Conservation (phyloP, 306 rosid genomes). For the Datisca glomerata region DNA sequence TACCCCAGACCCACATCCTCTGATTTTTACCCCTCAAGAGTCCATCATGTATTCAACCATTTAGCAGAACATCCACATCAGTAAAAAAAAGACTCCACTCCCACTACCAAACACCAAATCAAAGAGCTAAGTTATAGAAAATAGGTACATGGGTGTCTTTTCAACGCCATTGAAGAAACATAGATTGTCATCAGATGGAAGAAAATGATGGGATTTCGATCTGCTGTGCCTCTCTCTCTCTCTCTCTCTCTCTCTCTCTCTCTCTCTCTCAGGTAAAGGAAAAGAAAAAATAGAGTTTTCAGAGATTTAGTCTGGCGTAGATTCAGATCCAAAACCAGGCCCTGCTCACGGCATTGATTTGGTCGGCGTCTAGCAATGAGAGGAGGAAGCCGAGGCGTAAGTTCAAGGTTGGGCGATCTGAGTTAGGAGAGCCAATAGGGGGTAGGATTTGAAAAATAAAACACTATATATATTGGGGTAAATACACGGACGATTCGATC, state of each 20-base stretch:
- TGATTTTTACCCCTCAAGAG: conserved; percentile 27
- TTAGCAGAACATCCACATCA: conserved; percentile 25
- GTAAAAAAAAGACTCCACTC: conserved; percentile 22
- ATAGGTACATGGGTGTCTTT: conserved; percentile 40
- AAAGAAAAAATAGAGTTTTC: conserved; percentile 10
- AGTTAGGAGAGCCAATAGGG: too few relatives aligned
- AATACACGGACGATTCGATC: too few relatives aligned
- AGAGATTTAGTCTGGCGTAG: too few relatives aligned
- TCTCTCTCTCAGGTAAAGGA: conserved; percentile 14
- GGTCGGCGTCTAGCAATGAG: too few relatives aligned
- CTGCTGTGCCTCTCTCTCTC: conserved; percentile 14
- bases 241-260: too few relatives aligned
- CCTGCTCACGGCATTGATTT: too few relatives aligned
- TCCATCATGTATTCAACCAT: conserved; percentile 42
- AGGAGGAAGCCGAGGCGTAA: too few relatives aligned
- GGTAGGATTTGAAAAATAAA: too few relatives aligned
- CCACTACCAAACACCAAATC: conserved; percentile 22
- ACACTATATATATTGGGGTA: too few relatives aligned
- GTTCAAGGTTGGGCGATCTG: too few relatives aligned
- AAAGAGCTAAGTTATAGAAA: conserved; percentile 16
- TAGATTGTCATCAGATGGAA: conserved; percentile 65
- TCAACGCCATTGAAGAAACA: conserved; percentile 58
- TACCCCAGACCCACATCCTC: conserved; percentile 87
- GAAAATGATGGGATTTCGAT: conserved; percentile 49
- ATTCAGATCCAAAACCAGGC: too few relatives aligned